A percentile compares a stretch with the other conserved stretches of the same genome.
Evolutionary conservation across 176 grass and related monocot species (phyloP).

Genomic region (Rhipidocladum racemiflorum): DNA sequence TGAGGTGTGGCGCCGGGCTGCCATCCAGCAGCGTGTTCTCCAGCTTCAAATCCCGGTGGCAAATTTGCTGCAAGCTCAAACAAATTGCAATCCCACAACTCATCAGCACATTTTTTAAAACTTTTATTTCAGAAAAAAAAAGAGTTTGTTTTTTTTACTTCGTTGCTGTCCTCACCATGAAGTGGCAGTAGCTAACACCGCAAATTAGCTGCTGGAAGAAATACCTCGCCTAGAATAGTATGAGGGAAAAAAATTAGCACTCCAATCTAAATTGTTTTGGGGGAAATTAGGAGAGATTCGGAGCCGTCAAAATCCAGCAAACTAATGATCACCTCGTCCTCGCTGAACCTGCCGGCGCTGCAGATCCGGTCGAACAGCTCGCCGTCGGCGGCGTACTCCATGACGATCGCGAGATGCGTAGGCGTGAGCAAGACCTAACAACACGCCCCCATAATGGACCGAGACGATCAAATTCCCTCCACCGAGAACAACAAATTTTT

Average conservation of each 20-base stretch:
- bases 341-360: constrained; percentile 83
- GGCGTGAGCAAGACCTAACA: constrained; percentile 75
- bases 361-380: constrained; percentile 94
- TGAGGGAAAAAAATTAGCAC: background rate
- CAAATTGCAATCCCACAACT: constrained; percentile 11
- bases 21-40: constrained; percentile 94
- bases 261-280: background rate
- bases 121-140: background rate
- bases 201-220: constrained; percentile 98
- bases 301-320: background rate
- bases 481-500: background rate
- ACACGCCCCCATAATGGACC: constrained; percentile 3
- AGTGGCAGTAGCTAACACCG: constrained; percentile 97
- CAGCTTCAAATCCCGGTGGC: constrained; percentile 96
- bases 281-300: background rate
- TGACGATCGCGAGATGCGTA: constrained; percentile 82
- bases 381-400: constrained; percentile 90
- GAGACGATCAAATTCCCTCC: background rate
- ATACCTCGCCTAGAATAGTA: constrained; percentile 62
- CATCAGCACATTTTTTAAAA: background rate
- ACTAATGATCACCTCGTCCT: constrained; percentile 64
- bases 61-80: constrained; percentile 72
- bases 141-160: background rate
- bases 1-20: constrained; percentile 75
- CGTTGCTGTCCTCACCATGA: constrained; percentile 60